Evolutionary conservation across 2,329 filamentous ascomycete species (phyloP), one percentile per base, ranked within the genome.

Genomic region (Aspergillus bombycis): DNA sequence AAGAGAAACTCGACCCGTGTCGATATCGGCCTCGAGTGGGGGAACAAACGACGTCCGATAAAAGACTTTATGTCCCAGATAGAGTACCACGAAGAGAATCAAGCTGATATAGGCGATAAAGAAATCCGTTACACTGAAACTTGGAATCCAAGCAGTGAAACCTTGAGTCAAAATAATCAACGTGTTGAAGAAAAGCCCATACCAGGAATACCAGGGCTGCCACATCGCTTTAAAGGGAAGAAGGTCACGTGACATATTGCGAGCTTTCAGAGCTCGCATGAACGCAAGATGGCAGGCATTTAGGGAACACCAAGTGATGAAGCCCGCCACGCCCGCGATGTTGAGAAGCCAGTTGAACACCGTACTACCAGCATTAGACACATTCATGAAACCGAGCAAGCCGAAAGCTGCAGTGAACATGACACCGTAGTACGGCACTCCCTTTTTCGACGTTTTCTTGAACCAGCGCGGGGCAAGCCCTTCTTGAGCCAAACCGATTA

Each of bases 361-460:
- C 3, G 82, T 81, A 38, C 86, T 83, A 26, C 88, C 88, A 34
- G 83, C 85, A 67, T 83, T 84, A 53, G 85, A 88, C 52, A 88
- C 84, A 74, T 90, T 91, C 73, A 93, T 85, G 80, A 89, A 93
- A 0, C 88, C 87, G 4, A 93, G 82, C 10, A 89, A 81, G 28
- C 88, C 88, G 70, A 92, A 83, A 0, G 77, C 75, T 10, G 76
- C 74, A 1, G 82, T 83, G 62, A 81, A 72, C 0, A 77, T 70
- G 19, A 83, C 82, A 43, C 79, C 76, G 63, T 72, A 75, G 70
- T 80, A 81, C 0, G 83, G 83, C 9, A 80, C 78, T 54, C 82
- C 82, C 6, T 74, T 68, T 64, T 76, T 78, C 21, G 75, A 79
- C 4, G 80, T 81, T 53, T 71, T 73, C 59, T 74, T 74, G 65